Evolutionary conservation across 2,329 filamentous ascomycete genomes (phyloP).

Genomic region (Epichloe baconii): DNA sequence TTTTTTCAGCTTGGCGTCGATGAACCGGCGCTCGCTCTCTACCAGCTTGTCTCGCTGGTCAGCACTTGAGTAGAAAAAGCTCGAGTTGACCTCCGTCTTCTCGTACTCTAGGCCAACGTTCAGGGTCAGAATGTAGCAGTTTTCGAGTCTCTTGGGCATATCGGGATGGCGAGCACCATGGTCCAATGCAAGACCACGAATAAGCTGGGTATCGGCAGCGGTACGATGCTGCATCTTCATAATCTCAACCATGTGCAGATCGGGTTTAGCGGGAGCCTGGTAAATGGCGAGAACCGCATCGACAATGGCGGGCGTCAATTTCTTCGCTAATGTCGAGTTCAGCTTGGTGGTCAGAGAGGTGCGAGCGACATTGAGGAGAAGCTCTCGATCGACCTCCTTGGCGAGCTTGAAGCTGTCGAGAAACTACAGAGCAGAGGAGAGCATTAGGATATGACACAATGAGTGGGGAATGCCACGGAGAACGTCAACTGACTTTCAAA

Average conservation of each 20-base stretch:
- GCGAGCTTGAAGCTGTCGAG: constrained; percentile 86
- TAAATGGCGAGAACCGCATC: constrained; percentile 94
- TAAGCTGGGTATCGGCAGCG: constrained; percentile 90
- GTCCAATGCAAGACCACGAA: constrained; percentile 82
- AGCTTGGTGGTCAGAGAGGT: constrained; percentile 95
- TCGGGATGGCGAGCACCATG: constrained; percentile 94
- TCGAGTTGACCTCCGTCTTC: constrained; percentile 97
- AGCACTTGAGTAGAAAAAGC: constrained; percentile 96
- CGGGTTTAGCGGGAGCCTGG: constrained; percentile 77
- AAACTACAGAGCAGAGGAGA: constrained; percentile 44
- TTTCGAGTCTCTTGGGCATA: constrained; percentile 94
- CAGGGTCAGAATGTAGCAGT: constrained; percentile 86
- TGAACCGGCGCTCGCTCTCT: constrained; percentile 89
- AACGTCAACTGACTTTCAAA: constrained; percentile 49
- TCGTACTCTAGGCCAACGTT: constrained; percentile 98
- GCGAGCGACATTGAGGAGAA: constrained; percentile 82
- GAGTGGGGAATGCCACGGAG: background rate
- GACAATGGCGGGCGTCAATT: constrained; percentile 88
- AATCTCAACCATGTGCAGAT: constrained; percentile 98
- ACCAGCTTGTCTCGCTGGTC: constrained; percentile 97
- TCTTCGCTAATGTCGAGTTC: constrained; percentile 74
- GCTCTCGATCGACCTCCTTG: constrained; percentile 81
- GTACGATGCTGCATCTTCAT: constrained; percentile 99
- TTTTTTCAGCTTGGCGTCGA: constrained; percentile 92
- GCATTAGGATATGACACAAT: background rate